Evolutionary conservation across 257 asterid genomes (phyloP).

Genomic region (Paulownia fortunei): DNA sequence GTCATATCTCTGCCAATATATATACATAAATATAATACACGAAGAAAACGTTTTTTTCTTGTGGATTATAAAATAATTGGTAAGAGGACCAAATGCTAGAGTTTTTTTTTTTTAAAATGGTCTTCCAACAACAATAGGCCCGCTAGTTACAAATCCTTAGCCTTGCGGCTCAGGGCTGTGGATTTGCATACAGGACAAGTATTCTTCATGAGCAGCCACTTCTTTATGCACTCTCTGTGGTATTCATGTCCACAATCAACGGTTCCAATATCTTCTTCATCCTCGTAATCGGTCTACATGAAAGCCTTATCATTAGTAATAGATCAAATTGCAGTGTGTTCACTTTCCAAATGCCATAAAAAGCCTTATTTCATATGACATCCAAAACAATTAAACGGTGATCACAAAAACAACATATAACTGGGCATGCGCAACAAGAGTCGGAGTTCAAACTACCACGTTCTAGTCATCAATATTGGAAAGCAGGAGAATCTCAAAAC

Average conservation of each 20-base stretch:
- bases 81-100: constrained; percentile 31
- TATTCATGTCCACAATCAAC: constrained; percentile 80
- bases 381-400: neutral
- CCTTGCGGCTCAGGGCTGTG: constrained; percentile 52
- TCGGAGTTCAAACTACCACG: neutral
- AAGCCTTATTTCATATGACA: neutral
- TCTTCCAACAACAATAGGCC: constrained; percentile 8
- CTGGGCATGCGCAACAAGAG: neutral
- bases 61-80: constrained; percentile 43
- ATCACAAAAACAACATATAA: neutral
- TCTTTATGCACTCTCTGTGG: constrained; percentile 68
- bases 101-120: constrained; percentile 21
- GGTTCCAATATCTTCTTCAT: constrained; percentile 53
- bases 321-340: neutral
- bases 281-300: constrained; percentile 58
- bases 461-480: neutral
- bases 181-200: constrained; percentile 80
- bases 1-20: constrained; percentile 51
- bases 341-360: neutral
- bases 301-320: constrained; percentile 8
- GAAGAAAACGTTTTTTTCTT: constrained; percentile 37
- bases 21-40: constrained; percentile 70
- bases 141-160: constrained; percentile 42
- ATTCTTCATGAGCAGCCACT: constrained; percentile 74
- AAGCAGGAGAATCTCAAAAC: neutral